These are phyloP conservation scores for Fusarium armeniacum DNA, from an alignment of 2,329 filamentous ascomycete species.

Conservation along the genomic window DNA sequence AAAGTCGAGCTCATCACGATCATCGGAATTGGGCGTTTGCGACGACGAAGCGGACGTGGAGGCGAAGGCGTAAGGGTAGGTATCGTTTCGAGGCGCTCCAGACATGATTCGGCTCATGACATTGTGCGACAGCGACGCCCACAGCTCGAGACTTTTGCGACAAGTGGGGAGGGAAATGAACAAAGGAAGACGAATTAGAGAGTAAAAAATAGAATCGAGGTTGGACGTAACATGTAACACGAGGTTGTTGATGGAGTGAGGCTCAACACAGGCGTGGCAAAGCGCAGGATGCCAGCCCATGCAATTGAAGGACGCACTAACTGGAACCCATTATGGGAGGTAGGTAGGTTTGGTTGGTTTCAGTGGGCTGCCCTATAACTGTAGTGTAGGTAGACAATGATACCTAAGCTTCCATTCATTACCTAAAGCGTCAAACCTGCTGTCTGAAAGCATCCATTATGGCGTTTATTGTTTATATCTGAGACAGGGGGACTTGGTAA, in stretches of 20 bases:
- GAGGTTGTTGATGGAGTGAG: constrained; percentile 7
- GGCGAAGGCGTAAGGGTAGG: constrained; percentile 54
- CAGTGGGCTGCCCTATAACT: constrained; percentile 2
- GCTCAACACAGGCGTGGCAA: not conserved
- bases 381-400: not conserved
- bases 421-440: constrained; percentile 31
- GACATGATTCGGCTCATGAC: constrained; percentile 60
- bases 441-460: constrained; percentile 18
- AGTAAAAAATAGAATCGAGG: not conserved
- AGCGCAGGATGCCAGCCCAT: not conserved
- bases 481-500: constrained; percentile 8
- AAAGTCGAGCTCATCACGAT: constrained; percentile 64
- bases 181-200: not conserved
- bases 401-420: constrained; percentile 11
- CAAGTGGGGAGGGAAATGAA: not conserved
- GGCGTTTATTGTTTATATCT: constrained; percentile 11
- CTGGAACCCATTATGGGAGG: not conserved
- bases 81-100: constrained; percentile 55
- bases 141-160: constrained; percentile 34
- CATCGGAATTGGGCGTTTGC: constrained; percentile 53
- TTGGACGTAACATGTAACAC: constrained; percentile 1
- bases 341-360: constrained; percentile 2
- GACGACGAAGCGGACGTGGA: constrained; percentile 53
- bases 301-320: constrained; percentile 25
- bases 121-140: constrained; percentile 50